Percentiles rank a stretch among this genome's conserved stretches.
Conservation (phyloP, 768 basidiomycete species). For the Termitomyces sp. region DNA sequence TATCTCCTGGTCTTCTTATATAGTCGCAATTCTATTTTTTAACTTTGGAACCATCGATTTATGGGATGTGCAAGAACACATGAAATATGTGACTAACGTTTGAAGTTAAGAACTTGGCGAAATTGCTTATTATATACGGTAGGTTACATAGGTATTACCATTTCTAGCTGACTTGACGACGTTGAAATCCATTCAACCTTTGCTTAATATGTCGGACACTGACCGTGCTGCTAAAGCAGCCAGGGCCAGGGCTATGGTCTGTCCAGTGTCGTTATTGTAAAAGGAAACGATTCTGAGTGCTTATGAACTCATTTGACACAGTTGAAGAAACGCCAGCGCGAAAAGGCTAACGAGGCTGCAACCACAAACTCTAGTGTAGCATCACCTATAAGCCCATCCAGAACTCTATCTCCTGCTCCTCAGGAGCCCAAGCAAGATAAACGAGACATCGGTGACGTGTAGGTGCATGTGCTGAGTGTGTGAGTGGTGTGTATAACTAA, state of each 20-base stretch:
- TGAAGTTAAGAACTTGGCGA: too few species aligned
- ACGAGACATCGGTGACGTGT: constrained; percentile 60
- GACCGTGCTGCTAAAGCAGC: constrained; percentile 81
- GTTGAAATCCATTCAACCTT: neutral
- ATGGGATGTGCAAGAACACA: neutral
- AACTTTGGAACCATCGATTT: constrained; percentile 7
- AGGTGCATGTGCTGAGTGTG: constrained; percentile 29
- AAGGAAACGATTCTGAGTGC: constrained; percentile 3
- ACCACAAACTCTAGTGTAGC: constrained; percentile 25
- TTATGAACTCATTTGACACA: constrained; percentile 21
- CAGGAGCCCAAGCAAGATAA: constrained; percentile 38
- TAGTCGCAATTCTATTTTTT: constrained; percentile 35
- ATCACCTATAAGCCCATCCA: constrained; percentile 31
- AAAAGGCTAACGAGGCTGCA: constrained; percentile 48
- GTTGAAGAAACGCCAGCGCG: constrained; percentile 80
- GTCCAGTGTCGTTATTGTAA: constrained; percentile 14
- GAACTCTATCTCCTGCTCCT: constrained; percentile 47
- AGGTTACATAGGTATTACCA: neutral
- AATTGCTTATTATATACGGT: too few species aligned
- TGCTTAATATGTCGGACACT: constrained; percentile 51
- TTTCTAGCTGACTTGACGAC: neutral
- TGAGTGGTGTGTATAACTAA: constrained; percentile 1
- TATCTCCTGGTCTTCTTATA: constrained; percentile 36
- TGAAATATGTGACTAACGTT: neutral
- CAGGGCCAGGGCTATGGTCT: constrained; percentile 77